Base-by-base conservation (phyloP, 179 eudicot species). In the Silene coronaria region DNA sequence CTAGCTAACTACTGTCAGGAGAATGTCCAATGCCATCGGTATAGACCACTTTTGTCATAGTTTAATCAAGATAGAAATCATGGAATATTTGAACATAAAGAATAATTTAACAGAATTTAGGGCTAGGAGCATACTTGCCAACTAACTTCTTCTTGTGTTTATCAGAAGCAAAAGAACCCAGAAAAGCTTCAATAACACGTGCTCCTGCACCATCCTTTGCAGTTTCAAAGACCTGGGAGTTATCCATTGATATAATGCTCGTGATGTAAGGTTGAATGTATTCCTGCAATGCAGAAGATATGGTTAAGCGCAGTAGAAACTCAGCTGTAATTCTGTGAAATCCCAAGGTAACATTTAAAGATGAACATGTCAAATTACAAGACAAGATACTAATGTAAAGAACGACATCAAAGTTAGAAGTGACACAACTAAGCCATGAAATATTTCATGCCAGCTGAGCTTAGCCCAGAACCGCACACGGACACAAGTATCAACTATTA, bases 101-200 rank as follows among this genome's bases (percentile, higher is more conserved):
- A 51, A 10, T 27, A 67, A 1, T 12, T 48, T 5, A 81, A 34
- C 24, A 46, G 64, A 78, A 45, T 42, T 23, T 30, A 66, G 38
- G 71, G 38, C 21, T 11, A 22, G 66, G 24, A 60, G 73, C 87
- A 19, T 90, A 95, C 99, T 91, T 90, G 85, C 81, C 69, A 61
- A 92, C 74, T 75, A 95, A 75, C 85, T 88, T 92, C 76, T 88
- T 87, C 85, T 90, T 95, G 38, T 89, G 90, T 79, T 95, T 92
- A 51, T 83, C 86, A 21, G 90, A 80, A 76, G 89, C 91, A 77
- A 78, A 82, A 70, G 99, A 95, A 77, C 79, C 75, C 72, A 95
- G 91, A 80, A 95, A 92, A 76, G 96, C 90, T 87, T 95, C 97
- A 81, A 95, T 64, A 71, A 92, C 97, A 65, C 97, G 87, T 71